Evolutionary conservation across 108 stramenopile genomes (phyloP).

Genomic region (Aurantiochytrium sp.): DNA sequence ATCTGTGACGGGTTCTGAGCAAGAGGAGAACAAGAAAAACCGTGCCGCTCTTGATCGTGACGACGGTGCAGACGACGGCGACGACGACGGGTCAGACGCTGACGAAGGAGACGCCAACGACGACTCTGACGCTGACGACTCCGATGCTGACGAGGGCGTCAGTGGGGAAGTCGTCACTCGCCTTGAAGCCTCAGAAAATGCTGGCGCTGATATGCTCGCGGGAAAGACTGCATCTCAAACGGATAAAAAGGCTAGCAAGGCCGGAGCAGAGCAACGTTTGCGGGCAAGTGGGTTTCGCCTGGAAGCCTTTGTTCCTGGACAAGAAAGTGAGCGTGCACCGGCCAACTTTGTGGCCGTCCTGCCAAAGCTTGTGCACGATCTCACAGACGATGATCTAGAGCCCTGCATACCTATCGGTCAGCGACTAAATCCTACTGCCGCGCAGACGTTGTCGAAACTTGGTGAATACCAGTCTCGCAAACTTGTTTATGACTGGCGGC

Average conservation of each 20-base stretch:
- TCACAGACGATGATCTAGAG: background rate
- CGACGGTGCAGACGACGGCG: background rate
- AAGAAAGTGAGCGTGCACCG: background rate
- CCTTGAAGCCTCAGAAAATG: background rate
- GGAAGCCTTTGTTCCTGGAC: background rate
- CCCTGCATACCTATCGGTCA: background rate
- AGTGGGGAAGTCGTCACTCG: background rate
- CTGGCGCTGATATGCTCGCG: background rate
- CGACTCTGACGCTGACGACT: constrained; percentile 14
- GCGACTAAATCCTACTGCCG: background rate
- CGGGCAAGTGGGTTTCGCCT: background rate
- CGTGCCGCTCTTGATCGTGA: background rate
- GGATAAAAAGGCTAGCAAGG: background rate
- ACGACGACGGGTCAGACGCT: background rate
- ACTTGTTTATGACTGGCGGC: background rate
- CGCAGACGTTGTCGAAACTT: background rate
- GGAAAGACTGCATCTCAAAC: background rate
- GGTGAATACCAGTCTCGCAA: background rate
- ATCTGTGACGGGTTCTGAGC: no score
- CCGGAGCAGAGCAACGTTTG: no score
- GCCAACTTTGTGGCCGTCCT: background rate
- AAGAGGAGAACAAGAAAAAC: no score
- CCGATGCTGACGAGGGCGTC: background rate
- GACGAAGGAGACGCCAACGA: background rate
- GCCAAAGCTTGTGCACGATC: background rate